Evolutionary conservation across 169 alveolate genomes (phyloP).

Genomic region (Babesia bovis): DNA sequence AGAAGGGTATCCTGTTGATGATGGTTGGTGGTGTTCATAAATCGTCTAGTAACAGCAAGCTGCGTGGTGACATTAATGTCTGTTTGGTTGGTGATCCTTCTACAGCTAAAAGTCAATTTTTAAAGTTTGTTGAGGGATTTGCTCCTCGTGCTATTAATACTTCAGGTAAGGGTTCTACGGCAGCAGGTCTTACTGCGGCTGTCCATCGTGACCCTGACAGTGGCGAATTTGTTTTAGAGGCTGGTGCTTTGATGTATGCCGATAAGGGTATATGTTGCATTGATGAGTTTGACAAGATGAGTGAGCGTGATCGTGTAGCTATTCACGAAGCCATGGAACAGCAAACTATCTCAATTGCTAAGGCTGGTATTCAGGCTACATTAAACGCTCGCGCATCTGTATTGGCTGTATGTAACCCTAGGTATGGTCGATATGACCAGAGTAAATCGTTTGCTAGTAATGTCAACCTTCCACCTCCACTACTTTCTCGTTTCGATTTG

Average conservation of each 20-base stretch:
- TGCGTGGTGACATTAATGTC: conserved; percentile 95
- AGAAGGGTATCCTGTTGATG: conserved; percentile 94
- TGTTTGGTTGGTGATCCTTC: conserved; percentile 98
- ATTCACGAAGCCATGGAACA: conserved; percentile 99
- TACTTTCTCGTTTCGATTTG: conserved; percentile 94
- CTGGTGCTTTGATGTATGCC: conserved; percentile 97
- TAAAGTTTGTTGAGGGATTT: conserved; percentile 89
- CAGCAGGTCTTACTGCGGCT: conserved; percentile 98
- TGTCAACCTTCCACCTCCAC: conserved; percentile 94
- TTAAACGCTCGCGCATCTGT: conserved; percentile 97
- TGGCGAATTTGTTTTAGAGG: conserved; percentile 95
- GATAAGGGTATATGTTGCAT: conserved; percentile 97
- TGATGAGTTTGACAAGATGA: conserved; percentile 98
- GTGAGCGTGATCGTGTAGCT: conserved; percentile 95
- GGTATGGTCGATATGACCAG: conserved; percentile 93
- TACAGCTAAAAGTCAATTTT: conserved; percentile 95
- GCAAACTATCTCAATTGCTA: conserved; percentile 95
- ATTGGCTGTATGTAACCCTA: conserved; percentile 99
- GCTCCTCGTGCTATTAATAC: conserved; percentile 94
- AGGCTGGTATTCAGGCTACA: conserved; percentile 98
- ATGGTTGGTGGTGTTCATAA: conserved; percentile 96
- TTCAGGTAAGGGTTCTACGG: conserved; percentile 95
- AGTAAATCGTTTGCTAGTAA: conserved; percentile 88
- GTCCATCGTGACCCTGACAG: conserved; percentile 95
- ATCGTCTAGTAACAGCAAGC: conserved; percentile 89